Conservation (phyloP, 345 rosid genomes). For the Eucalyptus sp. region DNA sequence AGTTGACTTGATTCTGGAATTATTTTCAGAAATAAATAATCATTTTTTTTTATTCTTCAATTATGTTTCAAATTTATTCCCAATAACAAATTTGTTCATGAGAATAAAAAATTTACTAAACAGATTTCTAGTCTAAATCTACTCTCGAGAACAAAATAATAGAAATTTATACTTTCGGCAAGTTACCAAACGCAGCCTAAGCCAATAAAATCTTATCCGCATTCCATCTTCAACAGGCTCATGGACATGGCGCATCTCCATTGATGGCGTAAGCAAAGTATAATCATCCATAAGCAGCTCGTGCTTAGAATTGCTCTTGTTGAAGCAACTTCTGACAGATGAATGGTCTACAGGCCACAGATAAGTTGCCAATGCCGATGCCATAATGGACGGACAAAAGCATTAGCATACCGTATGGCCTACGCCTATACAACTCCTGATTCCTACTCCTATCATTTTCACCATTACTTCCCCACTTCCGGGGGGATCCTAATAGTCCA, state of each 20-base stretch:
- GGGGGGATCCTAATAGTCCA: not conserved
- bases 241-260: not conserved
- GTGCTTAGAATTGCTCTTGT: not conserved
- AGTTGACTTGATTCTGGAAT: accelerated
- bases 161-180: no score
- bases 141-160: accelerated
- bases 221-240: not conserved
- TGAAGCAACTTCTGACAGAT: not conserved
- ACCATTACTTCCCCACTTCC: no score
- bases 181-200: no score
- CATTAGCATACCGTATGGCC: not conserved
- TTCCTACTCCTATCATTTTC: not conserved
- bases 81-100: no score
- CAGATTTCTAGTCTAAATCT: accelerated
- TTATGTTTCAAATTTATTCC: accelerated
- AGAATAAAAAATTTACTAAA: no score
- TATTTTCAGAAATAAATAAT: no score
- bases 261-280: not conserved
- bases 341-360: not conserved
- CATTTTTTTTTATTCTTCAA: no score
- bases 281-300: not conserved
- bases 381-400: not conserved
- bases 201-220: not conserved
- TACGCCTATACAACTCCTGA: not conserved
- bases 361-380: not conserved